Percentiles rank a stretch among this genome's conserved stretches.
Evolutionary conservation across 2,329 filamentous ascomycete species (phyloP).

Genomic region (Diaporthe aspalathi): DNA sequence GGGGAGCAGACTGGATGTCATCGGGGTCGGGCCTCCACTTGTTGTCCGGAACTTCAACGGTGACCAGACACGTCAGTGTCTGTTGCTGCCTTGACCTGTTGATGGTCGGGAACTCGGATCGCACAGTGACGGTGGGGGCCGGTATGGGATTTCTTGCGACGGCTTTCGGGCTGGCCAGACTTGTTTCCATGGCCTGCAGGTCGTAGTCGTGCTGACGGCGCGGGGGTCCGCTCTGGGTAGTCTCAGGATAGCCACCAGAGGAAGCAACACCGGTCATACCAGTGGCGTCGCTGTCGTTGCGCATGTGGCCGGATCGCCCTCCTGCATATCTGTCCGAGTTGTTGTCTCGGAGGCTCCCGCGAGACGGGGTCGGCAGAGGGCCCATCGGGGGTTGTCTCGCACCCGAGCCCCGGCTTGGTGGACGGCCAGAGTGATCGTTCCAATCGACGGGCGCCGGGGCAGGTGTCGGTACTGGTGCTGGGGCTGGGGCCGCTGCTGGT

Average conservation of each 20-base stretch:
- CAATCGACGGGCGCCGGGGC: slow-evolving; percentile 69
- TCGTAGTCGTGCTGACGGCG: slow-evolving; percentile 93
- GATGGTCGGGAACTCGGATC: slow-evolving; percentile 96
- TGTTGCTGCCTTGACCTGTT: slow-evolving; percentile 94
- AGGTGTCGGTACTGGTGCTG: slow-evolving; percentile 69
- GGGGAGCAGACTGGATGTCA: slow-evolving; percentile 72
- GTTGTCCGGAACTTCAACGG: slow-evolving; percentile 90
- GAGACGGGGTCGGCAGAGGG: slow-evolving; percentile 44
- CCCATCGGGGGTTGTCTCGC: slow-evolving; percentile 47
- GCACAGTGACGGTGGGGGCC: slow-evolving; percentile 89
- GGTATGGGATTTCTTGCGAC: slow-evolving; percentile 88
- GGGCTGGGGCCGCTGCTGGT: slow-evolving; percentile 71
- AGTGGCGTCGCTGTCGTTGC: slow-evolving; percentile 83
- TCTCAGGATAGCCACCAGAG: slow-evolving; percentile 83
- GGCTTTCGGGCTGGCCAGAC: slow-evolving; percentile 77
- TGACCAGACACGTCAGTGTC: slow-evolving; percentile 91
- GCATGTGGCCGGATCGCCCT: slow-evolving; percentile 66
- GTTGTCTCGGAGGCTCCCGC: slow-evolving; percentile 57
- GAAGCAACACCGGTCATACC: slow-evolving; percentile 78
- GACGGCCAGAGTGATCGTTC: slow-evolving; percentile 70
- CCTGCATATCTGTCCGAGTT: slow-evolving; percentile 58
- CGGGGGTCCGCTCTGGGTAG: slow-evolving; percentile 73
- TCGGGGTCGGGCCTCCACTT: slow-evolving; percentile 91
- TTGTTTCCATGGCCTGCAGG: slow-evolving; percentile 94
- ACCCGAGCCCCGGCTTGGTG: slow-evolving; percentile 62